phyloP scores from a whole-genome alignment of 2,329 filamentous ascomycete genomes.

The Alternaria sp. region DNA sequence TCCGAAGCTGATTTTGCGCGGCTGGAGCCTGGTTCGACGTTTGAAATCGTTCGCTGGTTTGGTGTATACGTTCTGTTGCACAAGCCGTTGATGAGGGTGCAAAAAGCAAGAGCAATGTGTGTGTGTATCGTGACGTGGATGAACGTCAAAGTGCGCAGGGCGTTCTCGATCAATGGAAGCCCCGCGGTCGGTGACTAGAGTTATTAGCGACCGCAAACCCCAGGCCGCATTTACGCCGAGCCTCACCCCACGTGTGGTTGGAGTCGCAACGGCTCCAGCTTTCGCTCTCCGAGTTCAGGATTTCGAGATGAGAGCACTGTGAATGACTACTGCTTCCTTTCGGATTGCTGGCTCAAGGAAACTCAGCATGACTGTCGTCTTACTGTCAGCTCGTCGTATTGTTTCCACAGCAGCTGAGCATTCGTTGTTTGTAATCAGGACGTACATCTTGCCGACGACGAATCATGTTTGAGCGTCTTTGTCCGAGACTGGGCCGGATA shows the following conservation, averaged over 20 bases:
- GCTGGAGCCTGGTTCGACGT: background rate
- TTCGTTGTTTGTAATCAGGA: constrained; percentile 4
- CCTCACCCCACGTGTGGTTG: constrained; percentile 12
- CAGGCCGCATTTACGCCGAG: constrained; percentile 15
- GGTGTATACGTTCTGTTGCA: background rate
- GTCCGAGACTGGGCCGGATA: constrained; percentile 1
- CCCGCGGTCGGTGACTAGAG: constrained; percentile 28
- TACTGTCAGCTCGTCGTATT: background rate
- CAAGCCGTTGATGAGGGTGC: constrained; percentile 5
- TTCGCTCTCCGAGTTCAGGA: background rate
- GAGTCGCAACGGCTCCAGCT: background rate
- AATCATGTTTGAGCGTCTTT: background rate
- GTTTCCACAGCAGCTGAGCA: background rate
- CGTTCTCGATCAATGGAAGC: constrained; percentile 16
- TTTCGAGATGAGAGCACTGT: background rate
- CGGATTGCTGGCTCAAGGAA: background rate
- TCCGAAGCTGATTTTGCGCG: constrained; percentile 3
- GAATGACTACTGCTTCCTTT: background rate
- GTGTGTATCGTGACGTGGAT: constrained; percentile 28
- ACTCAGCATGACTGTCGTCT: background rate
- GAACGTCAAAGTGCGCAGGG: constrained; percentile 13
- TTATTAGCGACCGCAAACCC: constrained; percentile 20
- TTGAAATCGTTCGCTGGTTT: background rate
- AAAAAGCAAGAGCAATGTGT: constrained; percentile 14
- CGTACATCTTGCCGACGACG: background rate